phyloP scores from a whole-genome alignment of 148 eudicot species.

The Rhododendron griersonianum region DNA sequence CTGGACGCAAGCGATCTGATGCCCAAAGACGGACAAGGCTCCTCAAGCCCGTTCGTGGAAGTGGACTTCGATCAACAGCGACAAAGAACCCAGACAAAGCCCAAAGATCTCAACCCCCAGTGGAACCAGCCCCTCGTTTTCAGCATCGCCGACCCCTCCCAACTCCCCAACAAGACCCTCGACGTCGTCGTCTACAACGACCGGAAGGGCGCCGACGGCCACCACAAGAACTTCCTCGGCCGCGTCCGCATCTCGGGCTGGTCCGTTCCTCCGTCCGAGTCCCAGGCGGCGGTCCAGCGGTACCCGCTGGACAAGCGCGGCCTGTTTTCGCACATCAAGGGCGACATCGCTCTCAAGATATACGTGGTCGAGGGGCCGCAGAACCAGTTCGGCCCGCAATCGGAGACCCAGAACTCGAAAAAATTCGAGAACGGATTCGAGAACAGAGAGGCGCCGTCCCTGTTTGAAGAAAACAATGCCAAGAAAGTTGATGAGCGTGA shows the following conservation, averaged over 20 bases:
- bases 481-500: conserved; percentile 7
- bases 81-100: conserved; percentile 48
- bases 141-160: conserved; percentile 25
- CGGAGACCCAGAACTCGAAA: background rate
- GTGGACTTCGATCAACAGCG: conserved; percentile 51
- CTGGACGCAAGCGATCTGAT: conserved; percentile 69
- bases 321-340: conserved; percentile 67
- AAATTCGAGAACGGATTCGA: background rate
- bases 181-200: conserved; percentile 59
- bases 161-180: conserved; percentile 30
- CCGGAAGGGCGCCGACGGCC: conserved; percentile 19
- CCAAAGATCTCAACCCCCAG: conserved; percentile 66
- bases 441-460: conserved; percentile 1
- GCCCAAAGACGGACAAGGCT: conserved; percentile 98
- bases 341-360: conserved; percentile 65
- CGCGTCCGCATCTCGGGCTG: conserved; percentile 70
- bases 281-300: conserved; percentile 42
- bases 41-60: conserved; percentile 78
- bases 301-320: conserved; percentile 89
- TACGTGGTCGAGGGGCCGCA: conserved; percentile 18
- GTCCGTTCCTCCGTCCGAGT: conserved; percentile 41
- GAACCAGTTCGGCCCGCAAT: conserved; percentile 4
- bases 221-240: conserved; percentile 60
- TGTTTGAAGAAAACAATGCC: conserved; percentile 30
- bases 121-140: conserved; percentile 73